phyloP scores from a whole-genome alignment of 768 basidiomycete species.

The Serendipita sp. region DNA sequence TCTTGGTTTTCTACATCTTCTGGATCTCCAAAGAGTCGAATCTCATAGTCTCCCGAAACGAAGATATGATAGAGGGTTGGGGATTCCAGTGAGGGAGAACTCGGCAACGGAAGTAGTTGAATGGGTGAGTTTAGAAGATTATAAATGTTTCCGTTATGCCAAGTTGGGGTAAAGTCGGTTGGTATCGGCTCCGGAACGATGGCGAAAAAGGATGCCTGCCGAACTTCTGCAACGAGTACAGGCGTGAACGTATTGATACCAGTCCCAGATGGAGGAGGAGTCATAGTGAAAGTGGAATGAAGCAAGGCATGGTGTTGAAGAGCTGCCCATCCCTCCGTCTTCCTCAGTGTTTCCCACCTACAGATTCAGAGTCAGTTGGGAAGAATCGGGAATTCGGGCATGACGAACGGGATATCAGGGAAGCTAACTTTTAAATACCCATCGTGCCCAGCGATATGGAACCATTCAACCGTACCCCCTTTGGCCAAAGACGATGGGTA shows the following conservation, averaged over 20 bases:
- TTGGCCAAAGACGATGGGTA: not conserved
- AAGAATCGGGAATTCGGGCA: not conserved
- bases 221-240: slow-evolving; percentile 39
- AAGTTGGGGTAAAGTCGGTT: slow-evolving; percentile 25
- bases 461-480: slow-evolving; percentile 7
- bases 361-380: too few relatives aligned
- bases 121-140: slow-evolving; percentile 35
- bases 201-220: slow-evolving; percentile 63
- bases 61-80: slow-evolving; percentile 49
- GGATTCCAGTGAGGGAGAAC: slow-evolving; percentile 22
- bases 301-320: slow-evolving; percentile 66
- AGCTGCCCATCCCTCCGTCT: slow-evolving; percentile 73
- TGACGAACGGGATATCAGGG: slow-evolving; percentile 38
- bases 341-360: slow-evolving; percentile 58
- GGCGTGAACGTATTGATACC: slow-evolving; percentile 18
- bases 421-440: slow-evolving; percentile 45
- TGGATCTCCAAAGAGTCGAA: slow-evolving; percentile 73
- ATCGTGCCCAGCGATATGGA: slow-evolving; percentile 9
- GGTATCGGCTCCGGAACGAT: slow-evolving; percentile 30
- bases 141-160: slow-evolving; percentile 85
- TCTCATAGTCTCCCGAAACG: slow-evolving; percentile 78
- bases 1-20: slow-evolving; percentile 20
- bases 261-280: slow-evolving; percentile 23
- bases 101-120: slow-evolving; percentile 34
- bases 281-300: slow-evolving; percentile 42